Conservation (phyloP, 768 basidiomycete genomes). For the Amanita exitialis region DNA sequence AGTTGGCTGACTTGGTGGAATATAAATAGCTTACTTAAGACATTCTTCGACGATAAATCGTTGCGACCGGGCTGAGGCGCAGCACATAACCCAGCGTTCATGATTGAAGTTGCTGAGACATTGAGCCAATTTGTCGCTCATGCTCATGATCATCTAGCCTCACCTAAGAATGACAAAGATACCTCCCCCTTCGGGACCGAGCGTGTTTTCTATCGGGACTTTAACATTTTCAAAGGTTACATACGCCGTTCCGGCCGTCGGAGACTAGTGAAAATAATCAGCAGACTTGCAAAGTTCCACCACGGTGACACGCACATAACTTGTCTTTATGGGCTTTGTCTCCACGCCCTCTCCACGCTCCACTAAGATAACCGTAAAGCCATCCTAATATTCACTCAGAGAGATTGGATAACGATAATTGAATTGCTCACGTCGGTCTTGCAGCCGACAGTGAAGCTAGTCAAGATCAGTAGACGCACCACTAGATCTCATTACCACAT, state of each 20-base stretch:
- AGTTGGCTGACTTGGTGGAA: constrained; percentile 1
- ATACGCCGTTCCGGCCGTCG: constrained; percentile 75
- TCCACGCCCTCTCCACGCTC: constrained; percentile 76
- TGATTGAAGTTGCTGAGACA: constrained; percentile 78
- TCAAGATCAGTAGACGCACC: background rate
- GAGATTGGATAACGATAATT: background rate
- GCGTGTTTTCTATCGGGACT: constrained; percentile 76
- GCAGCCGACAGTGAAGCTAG: constrained; percentile 58
- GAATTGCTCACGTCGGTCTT: constrained; percentile 35
- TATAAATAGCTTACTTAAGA: constrained; percentile 30
- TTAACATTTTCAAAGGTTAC: constrained; percentile 73
- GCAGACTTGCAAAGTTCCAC: background rate
- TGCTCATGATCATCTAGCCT: constrained; percentile 4
- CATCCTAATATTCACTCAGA: constrained; percentile 24
- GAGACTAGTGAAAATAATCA: constrained; percentile 30
- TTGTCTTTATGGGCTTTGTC: constrained; percentile 81
- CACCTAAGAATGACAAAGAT: constrained; percentile 40
- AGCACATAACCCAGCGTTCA: constrained; percentile 89
- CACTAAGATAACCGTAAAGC: constrained; percentile 80
- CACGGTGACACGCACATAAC: constrained; percentile 21
- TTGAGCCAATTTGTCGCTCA: background rate
- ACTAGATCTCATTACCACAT: constrained; percentile 10
- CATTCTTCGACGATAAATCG: constrained; percentile 44
- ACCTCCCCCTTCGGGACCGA: constrained; percentile 73
- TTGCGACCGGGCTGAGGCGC: constrained; percentile 57